Percentiles rank a stretch among this genome's conserved stretches.
Evolutionary conservation across 805 yeast genomes (phyloP).

Genomic region (Myxozyma geophila): DNA sequence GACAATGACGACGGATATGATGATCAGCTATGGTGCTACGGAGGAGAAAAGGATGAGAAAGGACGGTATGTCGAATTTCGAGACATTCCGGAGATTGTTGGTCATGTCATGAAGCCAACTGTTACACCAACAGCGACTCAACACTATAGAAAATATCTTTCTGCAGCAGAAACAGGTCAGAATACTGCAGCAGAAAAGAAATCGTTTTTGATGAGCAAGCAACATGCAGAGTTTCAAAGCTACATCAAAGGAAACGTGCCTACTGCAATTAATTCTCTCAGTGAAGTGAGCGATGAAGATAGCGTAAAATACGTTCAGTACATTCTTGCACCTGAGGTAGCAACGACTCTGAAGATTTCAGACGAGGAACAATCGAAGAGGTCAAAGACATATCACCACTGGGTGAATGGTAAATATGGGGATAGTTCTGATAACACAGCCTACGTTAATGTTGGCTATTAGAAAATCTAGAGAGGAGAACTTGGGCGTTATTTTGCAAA

Average conservation of each 20-base stretch:
- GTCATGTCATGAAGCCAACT: conserved; percentile 32
- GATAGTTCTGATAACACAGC: not conserved
- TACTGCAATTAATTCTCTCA: conserved; percentile 18
- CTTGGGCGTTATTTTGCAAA: not conserved
- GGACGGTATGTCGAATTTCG: conserved; percentile 12
- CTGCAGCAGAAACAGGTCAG: conserved; percentile 31
- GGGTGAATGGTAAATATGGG: conserved; percentile 27
- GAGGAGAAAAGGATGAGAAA: conserved; percentile 24
- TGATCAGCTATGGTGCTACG: conserved; percentile 29
- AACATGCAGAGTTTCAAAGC: conserved; percentile 51
- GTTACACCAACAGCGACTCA: conserved; percentile 28
- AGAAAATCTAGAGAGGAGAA: not conserved
- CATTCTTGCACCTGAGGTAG: conserved; percentile 28
- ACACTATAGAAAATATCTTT: conserved; percentile 35
- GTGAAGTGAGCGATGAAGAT: conserved; percentile 26
- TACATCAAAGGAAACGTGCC: conserved; percentile 55
- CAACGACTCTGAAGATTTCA: conserved; percentile 20
- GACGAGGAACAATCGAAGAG: conserved; percentile 31
- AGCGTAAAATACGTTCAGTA: conserved; percentile 25
- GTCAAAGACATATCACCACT: conserved; percentile 27
- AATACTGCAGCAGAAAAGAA: conserved; percentile 24
- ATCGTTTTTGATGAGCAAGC: conserved; percentile 8
- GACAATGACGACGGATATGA: conserved; percentile 33
- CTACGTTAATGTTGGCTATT: not conserved
- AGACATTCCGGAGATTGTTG: conserved; percentile 32